Percentiles rank a stretch among this genome's conserved stretches.
These are phyloP conservation scores for Cucurbitaria berberidis DNA, from an alignment of 2,329 filamentous ascomycete genomes.

Conservation along the genomic window DNA sequence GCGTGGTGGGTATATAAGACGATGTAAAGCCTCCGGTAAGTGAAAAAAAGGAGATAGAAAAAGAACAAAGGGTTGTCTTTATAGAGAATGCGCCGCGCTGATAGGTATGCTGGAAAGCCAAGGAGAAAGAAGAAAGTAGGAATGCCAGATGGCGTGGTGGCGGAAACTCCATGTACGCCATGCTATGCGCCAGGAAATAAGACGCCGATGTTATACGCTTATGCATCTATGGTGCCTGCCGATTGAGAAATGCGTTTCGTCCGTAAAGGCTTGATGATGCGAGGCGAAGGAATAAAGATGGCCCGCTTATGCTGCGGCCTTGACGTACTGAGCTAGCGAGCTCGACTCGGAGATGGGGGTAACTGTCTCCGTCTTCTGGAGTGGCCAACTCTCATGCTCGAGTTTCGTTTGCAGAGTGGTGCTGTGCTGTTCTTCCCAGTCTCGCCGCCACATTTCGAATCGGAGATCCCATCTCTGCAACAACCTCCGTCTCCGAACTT, in stretches of 20 bases:
- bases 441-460: slow-evolving; percentile 48
- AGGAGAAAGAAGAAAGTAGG: neutral
- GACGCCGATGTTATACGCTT: neutral
- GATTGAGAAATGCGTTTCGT: neutral
- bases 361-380: slow-evolving; percentile 17
- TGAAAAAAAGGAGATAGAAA: neutral
- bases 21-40: neutral
- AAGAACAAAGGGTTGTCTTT: too few species aligned
- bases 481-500: slow-evolving; percentile 41
- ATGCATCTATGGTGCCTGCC: neutral
- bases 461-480: slow-evolving; percentile 49
- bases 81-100: neutral
- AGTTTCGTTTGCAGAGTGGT: slow-evolving; percentile 25
- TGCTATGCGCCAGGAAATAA: slow-evolving; percentile 1
- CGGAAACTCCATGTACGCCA: slow-evolving; percentile 1
- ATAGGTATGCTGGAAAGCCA: neutral
- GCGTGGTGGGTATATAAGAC: neutral
- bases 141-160: neutral
- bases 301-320: slow-evolving; percentile 11
- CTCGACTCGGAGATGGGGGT: slow-evolving; percentile 29
- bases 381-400: slow-evolving; percentile 41
- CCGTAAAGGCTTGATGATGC: neutral
- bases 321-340: slow-evolving; percentile 25
- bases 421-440: slow-evolving; percentile 41
- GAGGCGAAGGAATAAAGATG: neutral